phyloP scores from a whole-genome alignment of 164 flowering plant species.

The Platanus orientalis region DNA sequence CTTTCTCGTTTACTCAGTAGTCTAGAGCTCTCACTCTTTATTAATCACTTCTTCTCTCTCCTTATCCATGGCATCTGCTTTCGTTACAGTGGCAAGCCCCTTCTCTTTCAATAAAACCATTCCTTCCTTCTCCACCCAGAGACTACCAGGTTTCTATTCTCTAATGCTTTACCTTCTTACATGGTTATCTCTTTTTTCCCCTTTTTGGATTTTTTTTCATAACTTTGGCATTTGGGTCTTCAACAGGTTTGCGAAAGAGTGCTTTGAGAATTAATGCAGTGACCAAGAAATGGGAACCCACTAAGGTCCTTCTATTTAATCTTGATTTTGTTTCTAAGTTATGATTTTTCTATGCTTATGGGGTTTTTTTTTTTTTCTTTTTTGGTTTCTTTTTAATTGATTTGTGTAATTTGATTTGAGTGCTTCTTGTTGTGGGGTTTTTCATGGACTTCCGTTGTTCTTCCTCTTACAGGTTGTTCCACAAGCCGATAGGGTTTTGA shows the following conservation, averaged over 20 bases:
- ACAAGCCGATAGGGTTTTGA: conserved; percentile 79
- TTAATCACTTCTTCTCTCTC: conserved; percentile 1
- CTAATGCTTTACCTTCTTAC: background rate
- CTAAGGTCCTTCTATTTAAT: conserved; percentile 43
- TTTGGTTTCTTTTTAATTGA: background rate
- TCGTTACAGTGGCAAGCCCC: conserved; percentile 40
- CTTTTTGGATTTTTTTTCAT: background rate
- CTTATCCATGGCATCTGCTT: conserved; percentile 53
- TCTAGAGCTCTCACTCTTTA: conserved; percentile 5
- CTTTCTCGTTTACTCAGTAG: background rate
- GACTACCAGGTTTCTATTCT: conserved; percentile 17
- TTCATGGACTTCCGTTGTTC: no score
- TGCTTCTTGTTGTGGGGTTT: no score
- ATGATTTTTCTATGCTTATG: no score
- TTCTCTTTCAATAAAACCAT: conserved; percentile 23
- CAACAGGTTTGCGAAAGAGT: conserved; percentile 35
- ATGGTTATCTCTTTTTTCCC: background rate
- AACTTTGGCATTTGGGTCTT: conserved; percentile 5
- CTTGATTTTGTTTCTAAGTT: background rate
- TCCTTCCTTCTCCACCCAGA: conserved; percentile 28
- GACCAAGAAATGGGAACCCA: conserved; percentile 64
- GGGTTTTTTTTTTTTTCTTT: background rate
- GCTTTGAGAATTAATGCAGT: conserved; percentile 54
- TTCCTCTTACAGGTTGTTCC: conserved; percentile 58
- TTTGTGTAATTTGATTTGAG: background rate